A percentile compares a stretch with the other conserved stretches of the same genome.
phyloP scores from a whole-genome alignment of 257 asterid genomes.

The Buddleja alternifolia region DNA sequence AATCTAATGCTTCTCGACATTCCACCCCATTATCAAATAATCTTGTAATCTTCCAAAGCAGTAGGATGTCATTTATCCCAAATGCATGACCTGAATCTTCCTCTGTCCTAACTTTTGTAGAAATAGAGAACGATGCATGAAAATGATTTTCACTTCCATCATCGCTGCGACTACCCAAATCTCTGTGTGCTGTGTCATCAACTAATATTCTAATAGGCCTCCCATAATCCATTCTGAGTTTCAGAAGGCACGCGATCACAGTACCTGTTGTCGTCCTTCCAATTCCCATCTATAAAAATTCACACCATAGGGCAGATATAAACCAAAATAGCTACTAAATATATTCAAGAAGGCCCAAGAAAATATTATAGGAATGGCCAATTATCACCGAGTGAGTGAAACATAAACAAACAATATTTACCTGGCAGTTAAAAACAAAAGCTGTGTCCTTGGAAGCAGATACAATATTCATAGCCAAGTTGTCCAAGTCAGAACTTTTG shows the following conservation, averaged over 20 bases:
- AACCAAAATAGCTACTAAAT: conserved; percentile 27
- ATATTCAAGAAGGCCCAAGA: conserved; percentile 16
- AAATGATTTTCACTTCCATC: conserved; percentile 59
- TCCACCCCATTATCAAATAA: conserved; percentile 96
- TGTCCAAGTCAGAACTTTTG: conserved; percentile 93
- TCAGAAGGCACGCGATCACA: conserved; percentile 93
- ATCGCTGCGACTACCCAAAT: conserved; percentile 45
- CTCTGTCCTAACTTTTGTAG: conserved; percentile 44
- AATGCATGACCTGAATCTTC: conserved; percentile 63
- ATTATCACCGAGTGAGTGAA: conserved; percentile 23
- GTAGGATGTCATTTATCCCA: conserved; percentile 91
- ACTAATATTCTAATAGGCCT: conserved; percentile 75
- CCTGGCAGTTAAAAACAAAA: conserved; percentile 98
- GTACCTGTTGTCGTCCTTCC: conserved; percentile 99
- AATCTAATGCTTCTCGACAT: conserved; percentile 95
- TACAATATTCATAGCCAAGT: conserved; percentile 72
- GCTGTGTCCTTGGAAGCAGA: conserved; percentile 94
- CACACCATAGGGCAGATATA: conserved; percentile 24
- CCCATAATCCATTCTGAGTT: conserved; percentile 85
- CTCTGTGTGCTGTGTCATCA: conserved; percentile 53
- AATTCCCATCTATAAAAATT: conserved; percentile 79
- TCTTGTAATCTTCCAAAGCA: conserved; percentile 92
- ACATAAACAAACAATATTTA: conserved; percentile 32
- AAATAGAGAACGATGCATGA: conserved; percentile 42
- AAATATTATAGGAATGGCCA: conserved; percentile 18